Percentiles rank a stretch among this genome's conserved stretches.
phyloP scores from a whole-genome alignment of 148 eudicot genomes.

The Heliosperma pusillum region DNA sequence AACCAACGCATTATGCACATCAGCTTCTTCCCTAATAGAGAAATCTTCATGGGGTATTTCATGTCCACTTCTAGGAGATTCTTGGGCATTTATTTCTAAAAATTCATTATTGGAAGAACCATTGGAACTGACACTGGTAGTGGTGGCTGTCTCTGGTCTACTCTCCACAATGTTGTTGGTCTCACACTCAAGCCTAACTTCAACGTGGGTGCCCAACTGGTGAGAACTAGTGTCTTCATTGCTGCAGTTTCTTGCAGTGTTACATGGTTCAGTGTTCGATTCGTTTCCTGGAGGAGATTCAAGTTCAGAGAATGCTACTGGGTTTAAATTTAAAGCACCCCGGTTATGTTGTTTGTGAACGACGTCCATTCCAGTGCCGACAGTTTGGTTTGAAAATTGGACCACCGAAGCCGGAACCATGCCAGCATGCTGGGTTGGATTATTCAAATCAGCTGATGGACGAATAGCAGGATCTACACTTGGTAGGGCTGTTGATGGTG shows the following conservation, averaged over 20 bases:
- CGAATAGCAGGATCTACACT: not conserved
- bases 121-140: slow-evolving; percentile 9
- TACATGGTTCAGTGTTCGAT: not conserved
- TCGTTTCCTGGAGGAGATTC: not conserved
- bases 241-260: slow-evolving; percentile 1
- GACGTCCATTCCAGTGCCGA: not conserved
- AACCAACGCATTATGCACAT: slow-evolving; percentile 21
- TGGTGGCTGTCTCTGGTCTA: slow-evolving; percentile 18
- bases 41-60: slow-evolving; percentile 30
- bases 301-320: not conserved
- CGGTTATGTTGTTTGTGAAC: not conserved
- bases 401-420: not conserved
- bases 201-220: slow-evolving; percentile 24
- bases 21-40: slow-evolving; percentile 30
- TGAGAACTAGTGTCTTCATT: slow-evolving; percentile 18
- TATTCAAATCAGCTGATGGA: slow-evolving; percentile 18
- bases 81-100: slow-evolving; percentile 22
- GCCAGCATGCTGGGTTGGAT: not conserved
- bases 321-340: not conserved
- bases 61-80: slow-evolving; percentile 30
- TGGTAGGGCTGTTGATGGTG: not conserved
- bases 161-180: slow-evolving; percentile 15
- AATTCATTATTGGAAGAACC: slow-evolving; percentile 16
- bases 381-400: not conserved
- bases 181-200: slow-evolving; percentile 7